phyloP scores from a whole-genome alignment of 345 rosid genomes.

The Brassica juncea region DNA sequence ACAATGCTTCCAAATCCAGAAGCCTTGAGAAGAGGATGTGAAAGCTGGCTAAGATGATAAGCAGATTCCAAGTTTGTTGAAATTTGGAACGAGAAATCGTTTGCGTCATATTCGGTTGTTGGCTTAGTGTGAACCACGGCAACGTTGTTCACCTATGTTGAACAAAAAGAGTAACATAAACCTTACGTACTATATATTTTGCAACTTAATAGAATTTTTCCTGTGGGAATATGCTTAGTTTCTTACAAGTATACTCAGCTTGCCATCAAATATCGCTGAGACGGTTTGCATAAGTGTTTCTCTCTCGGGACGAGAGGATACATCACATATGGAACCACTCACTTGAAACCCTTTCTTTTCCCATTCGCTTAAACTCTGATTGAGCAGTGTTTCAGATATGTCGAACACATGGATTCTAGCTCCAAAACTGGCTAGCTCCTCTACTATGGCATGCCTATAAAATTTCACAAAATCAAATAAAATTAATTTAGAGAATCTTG shows the following conservation, averaged over 20 bases:
- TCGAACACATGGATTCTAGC: conserved; percentile 24
- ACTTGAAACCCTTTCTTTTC: conserved; percentile 28
- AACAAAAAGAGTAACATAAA: neutral
- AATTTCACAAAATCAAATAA: neutral
- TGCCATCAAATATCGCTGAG: conserved; percentile 12
- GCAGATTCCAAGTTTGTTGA: conserved; percentile 51
- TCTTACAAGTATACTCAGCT: conserved; percentile 33
- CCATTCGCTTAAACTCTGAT: conserved; percentile 27
- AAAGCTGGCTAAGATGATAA: conserved; percentile 52
- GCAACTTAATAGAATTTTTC: neutral
- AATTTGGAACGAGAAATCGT: conserved; percentile 44
- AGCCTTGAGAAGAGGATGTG: conserved; percentile 53
- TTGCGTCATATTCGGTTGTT: conserved; percentile 44
- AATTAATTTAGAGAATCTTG: neutral
- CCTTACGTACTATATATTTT: neutral
- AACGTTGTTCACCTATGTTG: conserved; percentile 49
- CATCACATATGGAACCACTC: conserved; percentile 33
- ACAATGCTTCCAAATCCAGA: conserved; percentile 53
- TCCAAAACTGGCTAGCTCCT: conserved; percentile 32
- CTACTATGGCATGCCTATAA: conserved; percentile 34
- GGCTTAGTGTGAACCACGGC: conserved; percentile 43
- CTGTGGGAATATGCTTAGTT: neutral
- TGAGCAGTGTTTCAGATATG: conserved; percentile 12
- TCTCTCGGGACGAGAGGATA: conserved; percentile 21
- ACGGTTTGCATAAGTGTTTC: conserved; percentile 22